Base-by-base conservation (phyloP, 2,329 filamentous ascomycete species). In the Diaporthe eres region DNA sequence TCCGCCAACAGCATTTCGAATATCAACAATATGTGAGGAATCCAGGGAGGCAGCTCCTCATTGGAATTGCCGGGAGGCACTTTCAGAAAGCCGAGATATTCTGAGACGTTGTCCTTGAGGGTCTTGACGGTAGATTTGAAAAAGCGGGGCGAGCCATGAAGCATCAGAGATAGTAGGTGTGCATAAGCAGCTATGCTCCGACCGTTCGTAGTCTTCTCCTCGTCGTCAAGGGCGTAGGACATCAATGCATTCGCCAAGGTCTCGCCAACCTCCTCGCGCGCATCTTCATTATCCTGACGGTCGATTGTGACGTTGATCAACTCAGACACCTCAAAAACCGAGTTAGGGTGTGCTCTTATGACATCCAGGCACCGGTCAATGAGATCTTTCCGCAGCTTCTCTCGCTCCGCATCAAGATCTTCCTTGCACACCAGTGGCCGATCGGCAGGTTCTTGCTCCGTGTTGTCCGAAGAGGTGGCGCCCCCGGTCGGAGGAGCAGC, bases 321-420 rank as follows among this genome's bases (percentile, higher is more conserved):
- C 80, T 98, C 96, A 0, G 95, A 92, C 63, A 99, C 88, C 81
- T 98, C 96, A 80, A 98, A 97, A 0, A 97, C 97, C 15, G 96
- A 92, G 79, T 94, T 92, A 19, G 96, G 93, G 79, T 98, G 96
- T 51, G 93, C 93, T 82, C 96, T 94, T 72, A 99, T 92, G 47
- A 98, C 92, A 80, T 98, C 96, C 31, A 99, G 87, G 78, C 94
- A 98, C 75, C 95, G 94, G 80, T 98, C 96, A 76, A 98, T 96
- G 73, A 98, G 85, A 74, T 94, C 93, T 28, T 91, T 88, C 53
- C 95, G 91, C 55, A 98, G 82, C n/a, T 88, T 89, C 6, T 90
- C 88, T 61, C 97, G 92, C 82, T 94, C 90, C 47, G 90, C 90
- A 77, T 98, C 94, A 9, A 99, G 87, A 78, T 95, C 93, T 75